phyloP scores from a whole-genome alignment of 495 filamentous ascomycete genomes.

The Terfezia boudieri region DNA sequence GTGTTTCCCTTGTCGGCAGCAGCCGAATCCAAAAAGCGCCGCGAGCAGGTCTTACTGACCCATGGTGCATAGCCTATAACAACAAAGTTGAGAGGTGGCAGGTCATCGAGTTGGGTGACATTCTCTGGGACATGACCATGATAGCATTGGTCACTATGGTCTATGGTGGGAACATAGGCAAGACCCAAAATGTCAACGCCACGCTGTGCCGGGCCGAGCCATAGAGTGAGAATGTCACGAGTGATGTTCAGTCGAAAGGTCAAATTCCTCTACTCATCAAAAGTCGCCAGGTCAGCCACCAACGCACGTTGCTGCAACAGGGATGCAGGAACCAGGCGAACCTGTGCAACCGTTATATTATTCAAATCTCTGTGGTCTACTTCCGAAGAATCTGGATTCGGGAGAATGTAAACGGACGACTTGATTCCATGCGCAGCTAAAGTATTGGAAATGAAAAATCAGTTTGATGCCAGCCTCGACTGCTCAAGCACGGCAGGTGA shows the following conservation, averaged over 20 bases:
- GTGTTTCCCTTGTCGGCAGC: slow-evolving; percentile 25
- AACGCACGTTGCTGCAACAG: no score
- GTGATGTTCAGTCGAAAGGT: slow-evolving; percentile 11
- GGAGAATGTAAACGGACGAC: neutral
- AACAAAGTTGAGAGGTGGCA: slow-evolving; percentile 37
- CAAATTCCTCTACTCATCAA: slow-evolving; percentile 7
- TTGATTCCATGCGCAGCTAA: neutral
- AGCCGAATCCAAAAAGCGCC: slow-evolving; percentile 43
- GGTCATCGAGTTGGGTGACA: slow-evolving; percentile 44
- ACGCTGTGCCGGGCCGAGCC: slow-evolving; percentile 7
- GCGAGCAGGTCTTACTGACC: slow-evolving; percentile 46
- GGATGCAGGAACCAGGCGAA: no score
- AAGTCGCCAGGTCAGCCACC: no score
- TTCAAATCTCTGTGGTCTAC: no score
- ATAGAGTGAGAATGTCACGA: slow-evolving; percentile 11
- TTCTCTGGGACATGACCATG: slow-evolving; percentile 46
- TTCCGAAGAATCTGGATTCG: neutral
- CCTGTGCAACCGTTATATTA: no score
- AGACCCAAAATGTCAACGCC: slow-evolving; percentile 31
- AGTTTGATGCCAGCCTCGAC: no score
- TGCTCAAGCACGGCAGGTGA: no score
- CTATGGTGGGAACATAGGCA: slow-evolving; percentile 58
- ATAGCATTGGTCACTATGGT: slow-evolving; percentile 32
- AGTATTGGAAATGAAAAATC: no score
- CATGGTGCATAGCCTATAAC: slow-evolving; percentile 73